Evolutionary conservation across 805 yeast species (phyloP).

Genomic region (Starmera caribaea): DNA sequence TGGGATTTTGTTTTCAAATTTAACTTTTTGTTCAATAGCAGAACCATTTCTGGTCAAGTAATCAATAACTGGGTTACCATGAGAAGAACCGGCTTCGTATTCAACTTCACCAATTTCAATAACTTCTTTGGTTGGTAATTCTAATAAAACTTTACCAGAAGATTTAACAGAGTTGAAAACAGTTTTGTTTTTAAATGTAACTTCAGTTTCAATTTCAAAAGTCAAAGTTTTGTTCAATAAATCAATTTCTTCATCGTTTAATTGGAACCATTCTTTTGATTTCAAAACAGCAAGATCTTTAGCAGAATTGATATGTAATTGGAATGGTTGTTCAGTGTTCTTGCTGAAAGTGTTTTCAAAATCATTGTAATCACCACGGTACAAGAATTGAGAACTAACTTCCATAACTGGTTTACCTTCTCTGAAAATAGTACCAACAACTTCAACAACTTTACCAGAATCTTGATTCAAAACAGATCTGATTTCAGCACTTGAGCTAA

Average conservation of each 20-base stretch:
- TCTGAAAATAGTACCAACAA: slow-evolving; percentile 78
- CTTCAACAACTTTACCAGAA: slow-evolving; percentile 93
- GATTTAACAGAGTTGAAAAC: slow-evolving; percentile 77
- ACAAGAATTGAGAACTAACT: slow-evolving; percentile 90
- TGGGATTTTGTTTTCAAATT: slow-evolving; percentile 86
- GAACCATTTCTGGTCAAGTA: slow-evolving; percentile 87
- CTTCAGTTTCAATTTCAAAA: slow-evolving; percentile 81
- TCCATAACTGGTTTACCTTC: slow-evolving; percentile 80
- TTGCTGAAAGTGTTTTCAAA: slow-evolving; percentile 89
- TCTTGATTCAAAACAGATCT: slow-evolving; percentile 85
- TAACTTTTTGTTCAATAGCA: slow-evolving; percentile 88
- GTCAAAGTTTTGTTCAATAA: slow-evolving; percentile 73
- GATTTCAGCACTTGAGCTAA: slow-evolving; percentile 74
- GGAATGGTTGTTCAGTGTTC: slow-evolving; percentile 77
- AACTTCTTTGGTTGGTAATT: slow-evolving; percentile 86
- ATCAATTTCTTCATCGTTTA: slow-evolving; percentile 57
- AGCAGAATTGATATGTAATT: slow-evolving; percentile 58
- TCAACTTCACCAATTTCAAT: slow-evolving; percentile 74
- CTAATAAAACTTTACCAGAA: slow-evolving; percentile 75
- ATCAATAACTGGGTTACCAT: slow-evolving; percentile 96
- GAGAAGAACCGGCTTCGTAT: slow-evolving; percentile 86
- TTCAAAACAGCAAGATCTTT: slow-evolving; percentile 89
- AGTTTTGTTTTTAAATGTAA: slow-evolving; percentile 66
- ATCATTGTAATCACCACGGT: slow-evolving; percentile 87
- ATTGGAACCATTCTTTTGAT: slow-evolving; percentile 97